Evolutionary conservation across 2,329 filamentous ascomycete genomes (phyloP), one percentile per base, ranked within the genome.

Genomic region (Colletotrichum sp.): DNA sequence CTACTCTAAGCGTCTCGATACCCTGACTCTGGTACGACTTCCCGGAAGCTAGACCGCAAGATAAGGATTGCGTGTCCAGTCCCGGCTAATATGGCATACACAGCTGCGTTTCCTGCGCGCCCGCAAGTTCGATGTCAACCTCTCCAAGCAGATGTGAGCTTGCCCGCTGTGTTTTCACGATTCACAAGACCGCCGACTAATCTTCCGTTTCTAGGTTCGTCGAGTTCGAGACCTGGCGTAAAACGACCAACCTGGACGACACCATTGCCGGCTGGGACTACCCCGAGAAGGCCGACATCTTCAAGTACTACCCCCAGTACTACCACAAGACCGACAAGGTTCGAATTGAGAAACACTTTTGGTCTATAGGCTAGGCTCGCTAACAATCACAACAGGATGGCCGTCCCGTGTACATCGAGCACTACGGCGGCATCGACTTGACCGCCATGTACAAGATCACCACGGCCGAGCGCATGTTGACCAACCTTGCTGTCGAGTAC

Each of bases 301-400:
- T 95, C 86, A 89, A 96, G 87, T 98, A 95, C 90, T 99, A 99
- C 88, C 95, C 95, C 64, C 97, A 99, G 88, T 99, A 97, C 90
- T 99, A 99, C 89, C 97, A 99, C 92, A 98, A 98, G 89, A 96
- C 93, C 15, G 95, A 97, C 87, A 96, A 95, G 88, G 92, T 93
- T 39, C 39, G 16, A 66, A 21, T 6, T 10, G 49, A 63, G 30
- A 8, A 44, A 16, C 10, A 18, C 30, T 5, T 16, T 24, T 6
- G 32, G 10, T 49, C 34, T 15, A 39, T 4, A 39, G 8, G 26
- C 24, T 8, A 6, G 16, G 8, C n/a, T 10, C 26, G 34, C 73
- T 30, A 74, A 74, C 65, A 55, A 66, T 44, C 77, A 34, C 68
- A 60, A 39, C 79, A 98, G 96, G 97, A 99, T 88, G 97, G 97